A percentile compares a stretch with the other conserved stretches of the same genome.
Conservation (phyloP, 257 asterid species). For the Misopates orontium region DNA sequence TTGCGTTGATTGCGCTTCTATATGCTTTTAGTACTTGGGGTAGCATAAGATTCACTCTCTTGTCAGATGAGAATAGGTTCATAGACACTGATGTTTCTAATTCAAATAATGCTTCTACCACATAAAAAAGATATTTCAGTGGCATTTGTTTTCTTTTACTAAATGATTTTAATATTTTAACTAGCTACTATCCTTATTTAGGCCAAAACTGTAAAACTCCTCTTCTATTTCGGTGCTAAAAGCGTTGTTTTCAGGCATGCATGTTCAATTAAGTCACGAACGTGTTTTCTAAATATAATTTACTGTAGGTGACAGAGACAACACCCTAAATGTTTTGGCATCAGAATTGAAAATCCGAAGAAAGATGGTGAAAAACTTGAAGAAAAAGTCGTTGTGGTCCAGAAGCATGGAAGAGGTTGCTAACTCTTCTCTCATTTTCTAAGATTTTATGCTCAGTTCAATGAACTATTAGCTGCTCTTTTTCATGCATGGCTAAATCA, state of each 20-base stretch:
- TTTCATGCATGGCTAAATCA: constrained; percentile 1
- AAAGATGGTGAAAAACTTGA: constrained; percentile 58
- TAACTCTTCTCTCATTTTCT: constrained; percentile 22
- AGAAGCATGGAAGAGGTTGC: constrained; percentile 80
- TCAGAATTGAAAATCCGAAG: constrained; percentile 57
- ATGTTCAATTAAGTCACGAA: constrained; percentile 3
- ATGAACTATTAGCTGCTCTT: not conserved
- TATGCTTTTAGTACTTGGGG: not conserved
- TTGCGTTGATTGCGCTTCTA: not conserved
- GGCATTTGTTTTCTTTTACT: too few relatives aligned
- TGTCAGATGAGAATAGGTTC: not conserved
- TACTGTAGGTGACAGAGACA: constrained; percentile 45
- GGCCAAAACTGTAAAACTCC: not conserved
- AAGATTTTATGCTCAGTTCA: not conserved
- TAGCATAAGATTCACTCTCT: not conserved
- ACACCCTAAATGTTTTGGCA: constrained; percentile 43
- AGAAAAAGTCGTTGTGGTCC: constrained; percentile 79
- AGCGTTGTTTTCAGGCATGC: not conserved
- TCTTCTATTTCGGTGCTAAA: not conserved
- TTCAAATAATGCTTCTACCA: constrained; percentile 7
- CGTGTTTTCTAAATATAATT: constrained; percentile 14
- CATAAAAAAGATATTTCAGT: too few relatives aligned
- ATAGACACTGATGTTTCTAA: constrained; percentile 6
- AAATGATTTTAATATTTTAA: too few relatives aligned
- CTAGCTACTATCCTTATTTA: not conserved